These are phyloP conservation scores for Pythium apleroticum DNA, from an alignment of 352 stramenopile species.

Conservation along the genomic window DNA sequence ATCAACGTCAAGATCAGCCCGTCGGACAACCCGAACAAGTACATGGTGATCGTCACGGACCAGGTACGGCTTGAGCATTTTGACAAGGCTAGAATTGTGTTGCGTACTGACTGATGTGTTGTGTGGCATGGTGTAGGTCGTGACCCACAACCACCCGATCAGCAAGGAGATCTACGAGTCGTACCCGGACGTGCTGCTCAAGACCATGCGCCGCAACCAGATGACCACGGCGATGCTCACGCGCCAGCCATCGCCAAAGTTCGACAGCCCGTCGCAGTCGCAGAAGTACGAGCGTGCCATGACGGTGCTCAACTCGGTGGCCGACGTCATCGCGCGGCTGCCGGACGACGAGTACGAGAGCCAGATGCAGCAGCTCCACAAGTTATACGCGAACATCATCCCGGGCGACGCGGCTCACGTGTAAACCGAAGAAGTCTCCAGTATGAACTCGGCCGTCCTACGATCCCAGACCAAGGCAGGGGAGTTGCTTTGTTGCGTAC, in stretches of 20 bases:
- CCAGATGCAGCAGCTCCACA: constrained; percentile 73
- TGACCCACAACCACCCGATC: constrained; percentile 84
- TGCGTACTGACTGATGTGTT: neutral
- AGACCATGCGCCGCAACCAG: constrained; percentile 83
- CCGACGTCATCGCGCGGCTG: constrained; percentile 72
- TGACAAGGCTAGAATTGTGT: neutral
- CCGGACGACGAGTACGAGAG: constrained; percentile 72
- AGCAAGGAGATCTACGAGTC: constrained; percentile 84
- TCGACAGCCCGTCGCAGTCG: constrained; percentile 65
- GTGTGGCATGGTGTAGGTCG: constrained; percentile 56
- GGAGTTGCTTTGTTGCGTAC: neutral
- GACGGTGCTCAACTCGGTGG: constrained; percentile 59
- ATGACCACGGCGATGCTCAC: constrained; percentile 59
- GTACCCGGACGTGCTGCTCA: constrained; percentile 81
- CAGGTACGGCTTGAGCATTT: too few species aligned
- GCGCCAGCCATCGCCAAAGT: constrained; percentile 71
- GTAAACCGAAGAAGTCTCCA: too few species aligned
- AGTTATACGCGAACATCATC: constrained; percentile 65
- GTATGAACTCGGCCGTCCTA: too few species aligned
- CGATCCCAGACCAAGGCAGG: too few species aligned
- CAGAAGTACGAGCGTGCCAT: constrained; percentile 82
- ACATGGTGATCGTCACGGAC: constrained; percentile 87
- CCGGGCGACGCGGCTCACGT: constrained; percentile 50
- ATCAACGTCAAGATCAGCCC: constrained; percentile 88
- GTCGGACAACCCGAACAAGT: constrained; percentile 79